Base-by-base conservation (phyloP, 495 filamentous ascomycete species). In the Melanomma pulvis-pyrius region DNA sequence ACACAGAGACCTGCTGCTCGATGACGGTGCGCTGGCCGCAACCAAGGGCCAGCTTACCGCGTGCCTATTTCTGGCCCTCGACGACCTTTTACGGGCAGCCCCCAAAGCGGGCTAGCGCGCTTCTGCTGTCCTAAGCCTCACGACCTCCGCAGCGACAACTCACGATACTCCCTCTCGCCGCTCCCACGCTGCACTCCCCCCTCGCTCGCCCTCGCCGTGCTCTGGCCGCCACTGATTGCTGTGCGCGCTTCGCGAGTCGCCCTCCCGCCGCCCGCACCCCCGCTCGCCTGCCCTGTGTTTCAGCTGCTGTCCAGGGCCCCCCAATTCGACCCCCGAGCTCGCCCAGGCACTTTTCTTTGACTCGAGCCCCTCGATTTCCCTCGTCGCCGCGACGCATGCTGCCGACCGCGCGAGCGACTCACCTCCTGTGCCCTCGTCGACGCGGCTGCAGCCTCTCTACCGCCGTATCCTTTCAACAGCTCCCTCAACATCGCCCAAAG, bases 361-460 rank as follows among this genome's bases (percentile, higher is more conserved):
- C 65, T 58, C 41, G 59, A 63, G 57, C 65, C 59, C 51, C 47
- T 61, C 65, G 17, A 51, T 60, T 34, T 54, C 24, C 25, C 26
- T 50, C 53, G 26, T 53, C 64, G 50, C 64, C 30, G 51, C 57
- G 64, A 61, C 64, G 58, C 64, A 67, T 61, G 64, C 57, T 28
- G 51, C 65, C 59, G 59, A 51, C 59, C 28, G 59, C 59, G 65
- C 51, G 54, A 19, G 22, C 52, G 41, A 58, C 7, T 56, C 11
- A 24, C 29, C 15, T 26, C 32, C 17, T 11, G 29, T 30, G 12
- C 30, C 4, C 26, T 21, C 39, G 22, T 29, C 41, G 17, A 48
- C 53, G 53, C 13, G 6, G 39, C 44, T 39, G 51, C 52, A 7
- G 17, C 9, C 29, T 29, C 17, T 15, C 11, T 29, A 63, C 5